phyloP scores from a whole-genome alignment of 768 basidiomycete species.

The Agaricus bisporus region DNA sequence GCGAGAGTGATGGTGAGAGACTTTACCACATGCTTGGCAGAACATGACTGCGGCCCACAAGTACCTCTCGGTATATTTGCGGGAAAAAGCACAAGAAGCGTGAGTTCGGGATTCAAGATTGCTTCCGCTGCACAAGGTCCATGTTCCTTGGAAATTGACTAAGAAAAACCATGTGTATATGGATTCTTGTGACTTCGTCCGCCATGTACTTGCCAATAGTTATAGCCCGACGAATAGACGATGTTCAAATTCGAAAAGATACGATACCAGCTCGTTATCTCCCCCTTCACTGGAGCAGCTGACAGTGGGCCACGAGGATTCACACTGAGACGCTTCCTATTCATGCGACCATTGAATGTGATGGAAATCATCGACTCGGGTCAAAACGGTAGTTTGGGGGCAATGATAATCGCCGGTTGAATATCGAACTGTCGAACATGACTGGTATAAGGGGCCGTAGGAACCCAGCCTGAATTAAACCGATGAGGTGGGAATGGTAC shows the following conservation, averaged over 20 bases:
- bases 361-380: background rate
- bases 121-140: conserved; percentile 8
- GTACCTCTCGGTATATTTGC: background rate
- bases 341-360: background rate
- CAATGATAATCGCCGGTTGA: no score
- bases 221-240: background rate
- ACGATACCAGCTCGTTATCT: background rate
- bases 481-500: no score
- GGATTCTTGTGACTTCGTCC: background rate
- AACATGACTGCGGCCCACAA: background rate
- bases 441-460: no score
- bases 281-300: background rate
- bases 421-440: no score
- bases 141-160: background rate
- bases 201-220: background rate
- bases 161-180: background rate
- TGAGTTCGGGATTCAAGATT: background rate
- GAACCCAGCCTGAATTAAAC: no score
- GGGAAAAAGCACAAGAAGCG: background rate
- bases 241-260: no score
- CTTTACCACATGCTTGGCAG: background rate
- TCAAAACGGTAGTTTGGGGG: background rate
- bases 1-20: background rate
- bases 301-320: background rate
- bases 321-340: background rate